phyloP scores from a whole-genome alignment of 805 yeast species.

The Kluyveromyces aestuarii region DNA sequence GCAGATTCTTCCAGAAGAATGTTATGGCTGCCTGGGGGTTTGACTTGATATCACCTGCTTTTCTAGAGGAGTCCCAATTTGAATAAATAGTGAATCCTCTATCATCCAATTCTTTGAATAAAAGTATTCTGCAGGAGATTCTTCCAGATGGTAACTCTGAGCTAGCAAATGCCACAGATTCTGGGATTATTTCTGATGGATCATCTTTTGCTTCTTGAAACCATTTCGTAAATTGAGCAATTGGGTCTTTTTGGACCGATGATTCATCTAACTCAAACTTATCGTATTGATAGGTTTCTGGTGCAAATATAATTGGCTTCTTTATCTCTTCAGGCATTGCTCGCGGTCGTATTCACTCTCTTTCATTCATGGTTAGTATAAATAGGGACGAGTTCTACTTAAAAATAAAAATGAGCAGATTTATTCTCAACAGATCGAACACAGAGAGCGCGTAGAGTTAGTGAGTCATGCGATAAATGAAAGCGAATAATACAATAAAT shows the following conservation, averaged over 20 bases:
- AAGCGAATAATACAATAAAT: no score
- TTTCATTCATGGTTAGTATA: neutral
- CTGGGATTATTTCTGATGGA: slow-evolving; percentile 57
- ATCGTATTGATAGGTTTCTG: slow-evolving; percentile 80
- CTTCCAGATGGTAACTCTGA: slow-evolving; percentile 86
- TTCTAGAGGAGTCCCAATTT: slow-evolving; percentile 84
- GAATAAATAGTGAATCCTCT: slow-evolving; percentile 83
- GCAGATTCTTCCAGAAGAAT: slow-evolving; percentile 86
- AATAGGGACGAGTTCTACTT: neutral
- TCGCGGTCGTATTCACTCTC: neutral
- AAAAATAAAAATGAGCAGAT: neutral
- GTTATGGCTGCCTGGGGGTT: slow-evolving; percentile 78
- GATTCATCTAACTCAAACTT: slow-evolving; percentile 48
- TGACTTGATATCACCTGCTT: slow-evolving; percentile 56
- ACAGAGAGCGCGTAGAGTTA: neutral
- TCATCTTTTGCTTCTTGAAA: slow-evolving; percentile 61
- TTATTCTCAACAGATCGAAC: neutral
- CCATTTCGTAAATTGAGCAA: slow-evolving; percentile 77
- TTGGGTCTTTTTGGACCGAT: slow-evolving; percentile 52
- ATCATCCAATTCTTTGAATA: slow-evolving; percentile 82
- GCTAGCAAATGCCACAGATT: slow-evolving; percentile 79
- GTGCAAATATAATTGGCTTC: slow-evolving; percentile 51
- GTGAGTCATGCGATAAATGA: neutral
- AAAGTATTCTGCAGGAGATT: slow-evolving; percentile 73
- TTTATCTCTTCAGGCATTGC: slow-evolving; percentile 19